Percentiles rank a stretch among this genome's conserved stretches.
phyloP scores from a whole-genome alignment of 768 basidiomycete species.

The Pisolithus sp. region DNA sequence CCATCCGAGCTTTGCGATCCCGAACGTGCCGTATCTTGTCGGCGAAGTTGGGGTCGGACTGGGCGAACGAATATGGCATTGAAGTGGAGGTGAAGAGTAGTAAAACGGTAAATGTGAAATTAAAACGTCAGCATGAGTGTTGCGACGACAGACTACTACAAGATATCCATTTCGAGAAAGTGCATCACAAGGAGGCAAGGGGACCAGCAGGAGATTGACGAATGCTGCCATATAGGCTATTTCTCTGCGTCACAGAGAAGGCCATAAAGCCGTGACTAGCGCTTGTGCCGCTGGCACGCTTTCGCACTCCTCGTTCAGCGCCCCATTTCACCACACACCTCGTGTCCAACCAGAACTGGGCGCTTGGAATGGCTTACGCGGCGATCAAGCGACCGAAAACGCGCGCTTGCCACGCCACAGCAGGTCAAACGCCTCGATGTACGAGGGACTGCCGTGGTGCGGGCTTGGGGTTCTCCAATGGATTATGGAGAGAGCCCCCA shows the following conservation, averaged over 20 bases:
- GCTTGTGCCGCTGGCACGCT: conserved; percentile 25
- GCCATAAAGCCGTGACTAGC: conserved; percentile 28
- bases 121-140: conserved; percentile 55
- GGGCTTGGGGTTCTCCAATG: conserved; percentile 93
- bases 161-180: conserved; percentile 14
- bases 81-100: conserved; percentile 12
- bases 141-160: conserved; percentile 32
- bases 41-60: conserved; percentile 81
- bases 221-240: conserved; percentile 55
- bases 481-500: conserved; percentile 93
- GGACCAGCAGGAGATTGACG: conserved; percentile 43
- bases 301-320: conserved; percentile 94
- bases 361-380: conserved; percentile 64
- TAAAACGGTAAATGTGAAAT: conserved; percentile 44
- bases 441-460: conserved; percentile 69
- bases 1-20: conserved; percentile 83
- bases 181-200: conserved; percentile 56
- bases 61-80: conserved; percentile 28
- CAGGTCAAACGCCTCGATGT: conserved; percentile 79
- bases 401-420: conserved; percentile 70
- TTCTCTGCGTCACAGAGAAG: conserved; percentile 68
- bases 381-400: conserved; percentile 95
- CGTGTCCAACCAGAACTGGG: conserved; percentile 79
- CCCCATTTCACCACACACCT: conserved; percentile 94
- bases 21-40: conserved; percentile 84